phyloP scores from a whole-genome alignment of 495 filamentous ascomycete genomes.

The Mytilinidion resinicola region DNA sequence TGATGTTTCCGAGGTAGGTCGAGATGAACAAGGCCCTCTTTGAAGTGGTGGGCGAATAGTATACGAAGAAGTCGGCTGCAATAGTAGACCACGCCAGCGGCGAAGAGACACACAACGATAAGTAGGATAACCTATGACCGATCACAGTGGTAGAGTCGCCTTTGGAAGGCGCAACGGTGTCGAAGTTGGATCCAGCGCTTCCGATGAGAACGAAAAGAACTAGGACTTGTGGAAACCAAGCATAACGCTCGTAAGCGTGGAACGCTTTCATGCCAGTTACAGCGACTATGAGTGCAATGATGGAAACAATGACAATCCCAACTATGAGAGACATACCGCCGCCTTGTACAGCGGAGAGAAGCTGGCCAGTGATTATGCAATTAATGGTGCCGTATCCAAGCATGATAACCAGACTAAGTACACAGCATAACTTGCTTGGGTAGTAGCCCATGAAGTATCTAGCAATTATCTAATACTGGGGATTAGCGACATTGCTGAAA shows the following conservation, averaged over 20 bases:
- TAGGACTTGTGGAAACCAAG: conserved; percentile 25
- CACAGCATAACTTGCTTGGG: conserved; percentile 8
- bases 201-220: conserved; percentile 27
- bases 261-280: conserved; percentile 21
- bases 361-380: conserved; percentile 43
- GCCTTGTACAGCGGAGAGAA: conserved; percentile 44
- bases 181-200: conserved; percentile 23
- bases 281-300: conserved; percentile 16
- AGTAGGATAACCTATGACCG: conserved; percentile 25
- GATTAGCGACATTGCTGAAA: background rate
- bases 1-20: conserved; percentile 19
- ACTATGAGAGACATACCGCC: conserved; percentile 23
- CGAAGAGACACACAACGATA: conserved; percentile 22
- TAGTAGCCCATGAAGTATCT: conserved; percentile 21
- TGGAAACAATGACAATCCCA: conserved; percentile 21
- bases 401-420: conserved; percentile 14
- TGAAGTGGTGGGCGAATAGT: conserved; percentile 21
- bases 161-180: conserved; percentile 8
- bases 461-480: conserved; percentile 3
- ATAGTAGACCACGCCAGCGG: conserved; percentile 18
- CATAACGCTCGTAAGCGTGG: conserved; percentile 27
- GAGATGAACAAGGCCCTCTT: conserved; percentile 14
- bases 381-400: conserved; percentile 8
- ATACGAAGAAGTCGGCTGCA: conserved; percentile 25
- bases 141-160: conserved; percentile 16